These are phyloP conservation scores for Talaromyces liani DNA, from an alignment of 495 filamentous ascomycete species.

Conservation along the genomic window DNA sequence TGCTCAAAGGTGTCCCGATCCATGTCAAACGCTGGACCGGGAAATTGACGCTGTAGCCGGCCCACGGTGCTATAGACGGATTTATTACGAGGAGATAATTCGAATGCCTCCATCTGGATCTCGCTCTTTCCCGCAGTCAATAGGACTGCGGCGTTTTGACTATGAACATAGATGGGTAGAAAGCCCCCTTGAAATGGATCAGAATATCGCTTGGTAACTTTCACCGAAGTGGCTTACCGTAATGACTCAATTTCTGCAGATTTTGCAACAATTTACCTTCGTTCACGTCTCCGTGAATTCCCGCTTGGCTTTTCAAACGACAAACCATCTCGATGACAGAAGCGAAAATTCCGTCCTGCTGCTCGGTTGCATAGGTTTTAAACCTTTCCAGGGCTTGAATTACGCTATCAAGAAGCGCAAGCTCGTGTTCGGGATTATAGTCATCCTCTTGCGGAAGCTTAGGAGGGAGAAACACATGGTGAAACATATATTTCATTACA, in stretches of 20 bases:
- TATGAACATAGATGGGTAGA: constrained; percentile 38
- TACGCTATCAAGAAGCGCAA: constrained; percentile 13
- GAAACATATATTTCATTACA: constrained; percentile 16
- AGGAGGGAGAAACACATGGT: constrained; percentile 56
- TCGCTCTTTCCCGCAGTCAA: constrained; percentile 23
- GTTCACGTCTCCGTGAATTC: constrained; percentile 9
- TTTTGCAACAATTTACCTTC: constrained; percentile 10
- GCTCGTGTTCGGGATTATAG: constrained; percentile 12
- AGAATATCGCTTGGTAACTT: constrained; percentile 1
- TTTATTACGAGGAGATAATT: constrained; percentile 43
- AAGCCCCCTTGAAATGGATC: constrained; percentile 14
- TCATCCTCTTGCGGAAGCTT: constrained; percentile 46
- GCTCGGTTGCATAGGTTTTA: constrained; percentile 9
- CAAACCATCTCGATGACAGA: constrained; percentile 13
- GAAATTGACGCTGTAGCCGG: constrained; percentile 47
- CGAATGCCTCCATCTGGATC: constrained; percentile 47
- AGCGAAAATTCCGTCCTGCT: constrained; percentile 5
- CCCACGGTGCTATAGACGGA: constrained; percentile 41
- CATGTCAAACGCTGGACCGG: constrained; percentile 39
- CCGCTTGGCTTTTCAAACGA: constrained; percentile 14
- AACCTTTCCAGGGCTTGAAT: constrained; percentile 20
- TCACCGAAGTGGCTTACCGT: constrained; percentile 7
- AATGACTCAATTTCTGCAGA: constrained; percentile 10
- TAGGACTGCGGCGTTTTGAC: constrained; percentile 55
- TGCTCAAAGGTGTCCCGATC: constrained; percentile 22